Conservation (phyloP, 2,329 filamentous ascomycete species). For the Beauveria caledonica region DNA sequence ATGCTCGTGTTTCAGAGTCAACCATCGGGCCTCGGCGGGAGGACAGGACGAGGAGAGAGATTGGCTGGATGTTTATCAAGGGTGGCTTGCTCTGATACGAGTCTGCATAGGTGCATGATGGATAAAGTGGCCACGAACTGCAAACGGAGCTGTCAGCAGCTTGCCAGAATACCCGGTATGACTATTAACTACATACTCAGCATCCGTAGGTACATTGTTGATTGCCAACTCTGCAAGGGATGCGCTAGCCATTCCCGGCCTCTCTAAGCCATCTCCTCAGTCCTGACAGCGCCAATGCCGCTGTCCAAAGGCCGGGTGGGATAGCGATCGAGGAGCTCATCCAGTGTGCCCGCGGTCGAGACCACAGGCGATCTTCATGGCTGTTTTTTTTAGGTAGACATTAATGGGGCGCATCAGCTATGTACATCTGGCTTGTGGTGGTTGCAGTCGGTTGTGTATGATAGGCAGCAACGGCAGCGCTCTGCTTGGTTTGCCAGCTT, state of each 20-base stretch:
- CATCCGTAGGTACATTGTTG: no score
- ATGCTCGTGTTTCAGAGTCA: neutral
- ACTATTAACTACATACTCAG: no score
- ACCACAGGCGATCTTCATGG: neutral
- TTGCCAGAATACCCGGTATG: neutral
- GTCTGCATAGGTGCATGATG: neutral
- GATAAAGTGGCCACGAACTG: neutral
- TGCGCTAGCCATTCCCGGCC: constrained; percentile 8
- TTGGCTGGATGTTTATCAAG: constrained; percentile 2
- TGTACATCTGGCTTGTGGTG: neutral
- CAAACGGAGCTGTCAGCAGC: constrained; percentile 2
- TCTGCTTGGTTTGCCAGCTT: neutral
- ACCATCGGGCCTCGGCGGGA: neutral
- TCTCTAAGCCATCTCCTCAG: neutral
- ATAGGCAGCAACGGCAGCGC: neutral
- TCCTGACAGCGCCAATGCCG: neutral
- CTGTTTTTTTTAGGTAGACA: neutral
- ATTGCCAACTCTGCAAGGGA: neutral
- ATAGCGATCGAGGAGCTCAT: neutral
- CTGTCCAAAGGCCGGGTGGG: neutral
- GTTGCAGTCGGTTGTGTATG: neutral
- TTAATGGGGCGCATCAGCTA: neutral
- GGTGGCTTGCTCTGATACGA: neutral
- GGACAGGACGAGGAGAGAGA: neutral
- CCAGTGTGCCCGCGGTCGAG: neutral